Percentiles rank a stretch among this genome's conserved stretches.
Conservation (phyloP, 805 yeast genomes). For the Schwanniomyces yamadae region DNA sequence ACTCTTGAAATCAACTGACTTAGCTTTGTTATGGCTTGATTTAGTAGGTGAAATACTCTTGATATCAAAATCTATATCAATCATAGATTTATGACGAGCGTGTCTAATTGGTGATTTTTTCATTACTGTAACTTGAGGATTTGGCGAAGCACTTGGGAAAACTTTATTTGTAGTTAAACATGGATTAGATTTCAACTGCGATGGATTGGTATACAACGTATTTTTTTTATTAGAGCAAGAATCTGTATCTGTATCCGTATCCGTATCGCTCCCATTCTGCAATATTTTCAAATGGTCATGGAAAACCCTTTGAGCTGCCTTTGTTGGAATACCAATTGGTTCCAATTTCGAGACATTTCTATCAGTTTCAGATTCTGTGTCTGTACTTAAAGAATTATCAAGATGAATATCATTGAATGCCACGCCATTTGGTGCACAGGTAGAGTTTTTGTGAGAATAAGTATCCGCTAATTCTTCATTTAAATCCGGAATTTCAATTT, state of each 20-base stretch:
- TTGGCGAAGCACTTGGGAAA: background rate
- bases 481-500: slow-evolving; percentile 43
- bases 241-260: slow-evolving; percentile 31
- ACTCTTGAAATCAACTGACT: slow-evolving; percentile 12
- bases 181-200: slow-evolving; percentile 21
- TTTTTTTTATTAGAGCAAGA: no score
- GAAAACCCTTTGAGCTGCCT: slow-evolving; percentile 27
- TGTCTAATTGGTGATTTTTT: slow-evolving; percentile 19
- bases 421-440: slow-evolving; percentile 18
- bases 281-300: slow-evolving; percentile 25
- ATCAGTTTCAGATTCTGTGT: slow-evolving; percentile 7
- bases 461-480: slow-evolving; percentile 16
- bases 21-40: slow-evolving; percentile 9
- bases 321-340: slow-evolving; percentile 37
- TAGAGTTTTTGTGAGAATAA: slow-evolving; percentile 4
- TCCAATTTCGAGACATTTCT: slow-evolving; percentile 17
- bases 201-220: slow-evolving; percentile 13
- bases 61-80: slow-evolving; percentile 25
- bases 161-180: slow-evolving; percentile 10
- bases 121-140: background rate
- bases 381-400: slow-evolving; percentile 18
- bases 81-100: slow-evolving; percentile 40
- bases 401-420: slow-evolving; percentile 25
- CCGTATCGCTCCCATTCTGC: slow-evolving; percentile 22
- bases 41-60: slow-evolving; percentile 2